Percentiles rank a stretch among this genome's conserved stretches.
These are phyloP conservation scores for Paratinospora sagittata DNA, from an alignment of 164 flowering plant species.

Conservation along the genomic window DNA sequence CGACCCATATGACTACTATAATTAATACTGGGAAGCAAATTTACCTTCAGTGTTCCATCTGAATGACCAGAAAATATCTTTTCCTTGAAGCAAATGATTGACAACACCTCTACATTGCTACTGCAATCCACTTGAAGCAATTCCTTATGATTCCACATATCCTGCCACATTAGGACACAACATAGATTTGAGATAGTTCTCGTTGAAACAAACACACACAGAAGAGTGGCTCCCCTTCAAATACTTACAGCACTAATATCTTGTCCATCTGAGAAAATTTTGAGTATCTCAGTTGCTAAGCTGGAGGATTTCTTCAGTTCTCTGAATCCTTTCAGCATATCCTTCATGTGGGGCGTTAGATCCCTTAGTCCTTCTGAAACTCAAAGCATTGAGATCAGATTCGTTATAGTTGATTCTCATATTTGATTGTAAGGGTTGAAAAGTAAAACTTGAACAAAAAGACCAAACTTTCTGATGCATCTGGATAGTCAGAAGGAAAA, in stretches of 20 bases:
- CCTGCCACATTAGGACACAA: slow-evolving; percentile 29
- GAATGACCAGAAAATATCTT: slow-evolving; percentile 73
- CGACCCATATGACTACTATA: not conserved
- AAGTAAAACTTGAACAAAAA: not conserved
- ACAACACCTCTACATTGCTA: slow-evolving; percentile 56
- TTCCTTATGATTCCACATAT: slow-evolving; percentile 67
- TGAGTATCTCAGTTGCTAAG: slow-evolving; percentile 57
- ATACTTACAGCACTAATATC: slow-evolving; percentile 54
- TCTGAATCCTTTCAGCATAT: slow-evolving; percentile 55
- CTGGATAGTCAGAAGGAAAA: not conserved
- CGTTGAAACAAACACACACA: slow-evolving; percentile 1
- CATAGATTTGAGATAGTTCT: not conserved
- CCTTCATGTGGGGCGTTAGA: slow-evolving; percentile 42
- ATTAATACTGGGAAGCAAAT: not conserved
- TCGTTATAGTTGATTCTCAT: not conserved
- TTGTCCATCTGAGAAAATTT: slow-evolving; percentile 50
- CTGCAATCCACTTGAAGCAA: slow-evolving; percentile 60
- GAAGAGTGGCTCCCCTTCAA: not conserved
- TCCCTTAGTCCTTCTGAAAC: slow-evolving; percentile 59
- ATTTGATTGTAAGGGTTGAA: not conserved
- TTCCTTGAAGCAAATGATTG: slow-evolving; percentile 52
- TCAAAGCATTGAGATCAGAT: not conserved
- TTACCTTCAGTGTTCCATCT: slow-evolving; percentile 77
- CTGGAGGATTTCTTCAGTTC: slow-evolving; percentile 56
- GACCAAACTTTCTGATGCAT: not conserved